Conservation (phyloP, 1,139 yeast species). For the Arxiozyma slooffiae region DNA sequence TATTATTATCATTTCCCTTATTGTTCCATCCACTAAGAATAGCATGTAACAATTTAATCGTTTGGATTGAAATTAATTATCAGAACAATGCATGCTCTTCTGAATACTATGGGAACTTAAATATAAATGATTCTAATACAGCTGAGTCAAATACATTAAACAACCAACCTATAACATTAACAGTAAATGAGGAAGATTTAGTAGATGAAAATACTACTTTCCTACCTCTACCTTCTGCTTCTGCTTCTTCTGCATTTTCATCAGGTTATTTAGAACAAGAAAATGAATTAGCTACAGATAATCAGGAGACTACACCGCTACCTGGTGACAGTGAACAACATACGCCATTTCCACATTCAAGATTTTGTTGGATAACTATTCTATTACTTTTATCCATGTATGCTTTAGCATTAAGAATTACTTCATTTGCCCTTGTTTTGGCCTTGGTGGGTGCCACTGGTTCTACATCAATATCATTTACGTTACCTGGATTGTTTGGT, state of each 20-base stretch:
- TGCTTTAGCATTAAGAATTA: conserved; percentile 56
- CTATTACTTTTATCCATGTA: conserved; percentile 42
- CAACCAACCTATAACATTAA: conserved; percentile 5
- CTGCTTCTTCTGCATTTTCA: background rate
- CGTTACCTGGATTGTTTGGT: conserved; percentile 85
- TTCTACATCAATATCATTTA: conserved; percentile 85
- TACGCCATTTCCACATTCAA: conserved; percentile 44
- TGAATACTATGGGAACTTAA: background rate
- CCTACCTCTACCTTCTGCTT: background rate
- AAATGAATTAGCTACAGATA: conserved; percentile 1
- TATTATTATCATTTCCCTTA: conserved; percentile 78
- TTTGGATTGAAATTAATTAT: conserved; percentile 36
- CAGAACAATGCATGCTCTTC: background rate
- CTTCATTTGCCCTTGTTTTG: conserved; percentile 71
- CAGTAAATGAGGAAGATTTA: conserved; percentile 15
- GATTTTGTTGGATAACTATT: conserved; percentile 43
- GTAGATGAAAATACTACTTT: conserved; percentile 4
- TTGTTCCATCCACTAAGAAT: conserved; percentile 90
- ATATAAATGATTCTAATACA: background rate
- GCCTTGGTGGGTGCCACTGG: conserved; percentile 95
- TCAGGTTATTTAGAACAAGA: conserved; percentile 1
- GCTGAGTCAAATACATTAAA: background rate
- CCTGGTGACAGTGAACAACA: conserved; percentile 11
- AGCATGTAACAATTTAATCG: conserved; percentile 64
- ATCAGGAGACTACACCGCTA: conserved; percentile 5